Evolutionary conservation across 2,329 filamentous ascomycete genomes (phyloP).

Genomic region (Thelonectria rubi): DNA sequence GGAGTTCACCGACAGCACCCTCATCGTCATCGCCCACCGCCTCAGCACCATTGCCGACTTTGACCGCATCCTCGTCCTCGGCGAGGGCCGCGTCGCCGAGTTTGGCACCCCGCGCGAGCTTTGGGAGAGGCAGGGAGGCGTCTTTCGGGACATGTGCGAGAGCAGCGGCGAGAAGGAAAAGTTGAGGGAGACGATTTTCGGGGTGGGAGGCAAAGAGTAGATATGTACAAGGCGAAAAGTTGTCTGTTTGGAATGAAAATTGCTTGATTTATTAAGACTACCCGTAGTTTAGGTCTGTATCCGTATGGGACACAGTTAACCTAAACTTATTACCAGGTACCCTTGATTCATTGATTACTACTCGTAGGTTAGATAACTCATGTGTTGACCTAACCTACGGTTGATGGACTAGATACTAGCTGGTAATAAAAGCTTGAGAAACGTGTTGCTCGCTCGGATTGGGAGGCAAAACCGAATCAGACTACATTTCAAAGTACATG

Average conservation of each 20-base stretch:
- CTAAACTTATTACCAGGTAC: too few relatives aligned
- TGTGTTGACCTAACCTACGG: too few relatives aligned
- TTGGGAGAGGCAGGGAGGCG: conserved; percentile 60
- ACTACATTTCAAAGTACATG: not conserved
- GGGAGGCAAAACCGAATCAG: too few relatives aligned
- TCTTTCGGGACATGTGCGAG: conserved; percentile 71
- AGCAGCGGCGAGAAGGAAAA: conserved; percentile 68
- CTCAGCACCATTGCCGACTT: conserved; percentile 82
- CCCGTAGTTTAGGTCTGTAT: too few relatives aligned
- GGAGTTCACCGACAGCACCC: conserved; percentile 73
- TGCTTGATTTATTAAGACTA: not conserved
- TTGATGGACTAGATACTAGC: too few relatives aligned
- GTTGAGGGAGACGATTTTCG: conserved; percentile 57
- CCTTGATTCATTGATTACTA: too few relatives aligned
- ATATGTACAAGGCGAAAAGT: not conserved
- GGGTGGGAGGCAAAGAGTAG: conserved; percentile 19
- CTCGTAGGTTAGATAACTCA: too few relatives aligned
- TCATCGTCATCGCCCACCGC: conserved; percentile 79
- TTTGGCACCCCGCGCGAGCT: conserved; percentile 72
- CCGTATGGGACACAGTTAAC: too few relatives aligned
- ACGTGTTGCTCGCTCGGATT: too few relatives aligned
- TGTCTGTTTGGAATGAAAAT: not conserved
- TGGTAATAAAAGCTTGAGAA: too few relatives aligned
- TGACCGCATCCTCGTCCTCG: conserved; percentile 76
- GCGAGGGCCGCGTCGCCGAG: conserved; percentile 73